Conservation (phyloP, 2,329 filamentous ascomycete genomes). For the Stromatinia cepivora region DNA sequence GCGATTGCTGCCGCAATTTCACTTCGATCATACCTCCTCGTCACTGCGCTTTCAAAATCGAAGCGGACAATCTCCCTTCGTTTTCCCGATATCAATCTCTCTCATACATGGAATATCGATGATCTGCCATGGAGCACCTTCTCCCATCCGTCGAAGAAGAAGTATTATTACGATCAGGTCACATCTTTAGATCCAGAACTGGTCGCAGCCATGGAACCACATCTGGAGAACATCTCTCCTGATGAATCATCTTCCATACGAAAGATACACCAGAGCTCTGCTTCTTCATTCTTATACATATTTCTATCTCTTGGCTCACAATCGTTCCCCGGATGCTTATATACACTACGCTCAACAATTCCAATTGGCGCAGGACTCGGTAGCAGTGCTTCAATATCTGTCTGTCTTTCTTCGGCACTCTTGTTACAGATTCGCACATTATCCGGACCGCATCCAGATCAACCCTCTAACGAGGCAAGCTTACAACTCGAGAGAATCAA, state of each 20-base stretch:
- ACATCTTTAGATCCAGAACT: conserved; percentile 83
- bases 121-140: conserved; percentile 85
- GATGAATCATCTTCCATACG: conserved; percentile 66
- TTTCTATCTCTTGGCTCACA: conserved; percentile 84
- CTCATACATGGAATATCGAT: conserved; percentile 93
- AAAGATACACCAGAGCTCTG: conserved; percentile 82
- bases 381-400: conserved; percentile 90
- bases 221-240: conserved; percentile 70
- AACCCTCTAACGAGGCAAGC: conserved; percentile 82
- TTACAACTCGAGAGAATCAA: conserved; percentile 94
- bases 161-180: conserved; percentile 88
- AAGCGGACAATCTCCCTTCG: conserved; percentile 82
- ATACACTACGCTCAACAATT: conserved; percentile 90
- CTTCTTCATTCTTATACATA: conserved; percentile 85
- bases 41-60: conserved; percentile 91
- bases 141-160: conserved; percentile 79
- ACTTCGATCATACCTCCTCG: conserved; percentile 91
- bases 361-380: conserved; percentile 89
- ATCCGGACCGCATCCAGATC: conserved; percentile 87
- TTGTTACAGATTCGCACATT: conserved; percentile 86
- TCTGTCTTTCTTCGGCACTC: conserved; percentile 82
- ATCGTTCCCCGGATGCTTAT: conserved; percentile 77
- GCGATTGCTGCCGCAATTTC: conserved; percentile 95
- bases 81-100: conserved; percentile 86
- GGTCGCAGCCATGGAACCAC: conserved; percentile 75